A percentile compares a stretch with the other conserved stretches of the same genome.
Conservation (phyloP, 2,329 filamentous ascomycete species). For the Ophiostoma triangulosporum region DNA sequence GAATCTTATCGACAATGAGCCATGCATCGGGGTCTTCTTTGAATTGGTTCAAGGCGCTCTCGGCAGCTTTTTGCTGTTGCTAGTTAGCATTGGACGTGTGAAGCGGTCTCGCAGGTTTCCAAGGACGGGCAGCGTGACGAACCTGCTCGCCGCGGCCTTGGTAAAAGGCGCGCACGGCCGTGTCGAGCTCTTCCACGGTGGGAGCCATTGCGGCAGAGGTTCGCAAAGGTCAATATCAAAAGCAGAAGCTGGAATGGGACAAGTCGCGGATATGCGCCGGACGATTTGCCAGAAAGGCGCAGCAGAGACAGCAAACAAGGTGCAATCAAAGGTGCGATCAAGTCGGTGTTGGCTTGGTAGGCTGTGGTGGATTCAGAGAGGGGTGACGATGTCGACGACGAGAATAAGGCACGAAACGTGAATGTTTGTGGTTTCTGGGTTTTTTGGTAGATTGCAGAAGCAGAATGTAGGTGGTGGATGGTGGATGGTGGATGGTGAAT, state of each 20-base stretch:
- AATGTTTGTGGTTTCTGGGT: no score
- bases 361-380: neutral
- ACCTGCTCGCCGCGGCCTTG: constrained; percentile 91
- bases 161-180: constrained; percentile 91
- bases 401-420: neutral
- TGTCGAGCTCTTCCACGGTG: constrained; percentile 89
- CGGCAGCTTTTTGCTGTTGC: constrained; percentile 83
- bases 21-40: constrained; percentile 98
- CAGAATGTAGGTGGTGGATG: no score
- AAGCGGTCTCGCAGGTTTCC: constrained; percentile 6
- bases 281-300: constrained; percentile 6
- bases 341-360: neutral
- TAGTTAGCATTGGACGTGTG: constrained; percentile 26
- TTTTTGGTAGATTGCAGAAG: neutral
- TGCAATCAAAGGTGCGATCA: neutral
- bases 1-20: constrained; percentile 93
- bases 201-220: constrained; percentile 39
- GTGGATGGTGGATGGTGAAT: no score
- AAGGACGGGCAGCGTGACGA: no score
- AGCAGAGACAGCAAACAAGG: constrained; percentile 3
- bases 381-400: neutral
- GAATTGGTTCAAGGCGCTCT: constrained; percentile 92
- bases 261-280: neutral
- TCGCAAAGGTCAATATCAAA: neutral
- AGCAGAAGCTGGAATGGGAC: neutral